These are phyloP conservation scores for Auriscalpium vulgare DNA, from an alignment of 768 basidiomycete genomes.

Conservation along the genomic window DNA sequence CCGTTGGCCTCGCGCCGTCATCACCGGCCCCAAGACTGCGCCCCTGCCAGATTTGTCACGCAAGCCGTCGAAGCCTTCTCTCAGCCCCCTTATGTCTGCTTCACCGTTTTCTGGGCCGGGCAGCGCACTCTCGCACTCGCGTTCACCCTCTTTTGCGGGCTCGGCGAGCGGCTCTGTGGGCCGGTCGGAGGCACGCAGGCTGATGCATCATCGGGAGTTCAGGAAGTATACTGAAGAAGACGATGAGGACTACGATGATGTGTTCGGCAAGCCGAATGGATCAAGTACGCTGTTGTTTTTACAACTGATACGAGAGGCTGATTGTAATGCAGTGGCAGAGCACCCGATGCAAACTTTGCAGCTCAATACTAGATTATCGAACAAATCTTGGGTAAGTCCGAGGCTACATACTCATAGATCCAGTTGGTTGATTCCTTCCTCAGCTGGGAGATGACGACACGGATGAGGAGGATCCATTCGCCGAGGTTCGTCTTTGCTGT, in stretches of 20 bases:
- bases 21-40: slow-evolving; percentile 57
- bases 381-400: slow-evolving; percentile 72
- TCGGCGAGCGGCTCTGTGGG: slow-evolving; percentile 55
- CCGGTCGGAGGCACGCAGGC: slow-evolving; percentile 49
- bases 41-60: slow-evolving; percentile 51
- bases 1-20: slow-evolving; percentile 44
- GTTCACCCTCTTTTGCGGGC: slow-evolving; percentile 22
- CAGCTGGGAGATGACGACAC: slow-evolving; percentile 74
- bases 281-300: slow-evolving; percentile 28
- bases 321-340: slow-evolving; percentile 34
- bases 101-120: slow-evolving; percentile 45
- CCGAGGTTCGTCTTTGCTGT: slow-evolving; percentile 47
- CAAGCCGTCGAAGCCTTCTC: slow-evolving; percentile 44
- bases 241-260: slow-evolving; percentile 90
- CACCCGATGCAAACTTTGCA: slow-evolving; percentile 69
- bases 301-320: slow-evolving; percentile 3
- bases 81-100: slow-evolving; percentile 37
- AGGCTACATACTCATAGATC: no score
- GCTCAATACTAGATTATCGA: slow-evolving; percentile 79
- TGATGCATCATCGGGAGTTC: slow-evolving; percentile 56
- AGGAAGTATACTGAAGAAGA: slow-evolving; percentile 85
- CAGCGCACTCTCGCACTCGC: slow-evolving; percentile 5
- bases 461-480: slow-evolving; percentile 95
- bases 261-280: slow-evolving; percentile 75
- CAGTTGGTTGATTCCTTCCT: slow-evolving; percentile 10